Evolutionary conservation across 306 rosid species (phyloP), one percentile per base, ranked within the genome.

Genomic region (Pterocarpus macrocarpus): DNA sequence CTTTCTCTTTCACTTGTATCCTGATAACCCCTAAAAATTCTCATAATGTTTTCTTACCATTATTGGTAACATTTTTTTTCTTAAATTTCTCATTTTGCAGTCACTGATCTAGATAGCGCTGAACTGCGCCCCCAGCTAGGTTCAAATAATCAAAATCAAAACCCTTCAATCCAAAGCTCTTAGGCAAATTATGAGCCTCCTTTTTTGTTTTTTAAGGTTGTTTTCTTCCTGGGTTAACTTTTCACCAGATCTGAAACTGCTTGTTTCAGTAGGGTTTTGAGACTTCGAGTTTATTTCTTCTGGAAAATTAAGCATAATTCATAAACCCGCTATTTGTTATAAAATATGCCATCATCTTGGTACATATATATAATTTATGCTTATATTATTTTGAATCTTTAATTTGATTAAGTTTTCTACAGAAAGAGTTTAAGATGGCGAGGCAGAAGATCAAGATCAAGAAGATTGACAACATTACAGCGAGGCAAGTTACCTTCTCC

Each of bases 391-490:
- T 22, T 22, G 28, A 22, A 22, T 22, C 28, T 22, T 4, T 4
- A 6, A 4, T 38, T 38, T 38, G 41, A 6, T 38, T 38, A 38
- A 4, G 41, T 4, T 4, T 38, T 38, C 7, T 38, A 38, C 41
- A 38, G 41, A 5, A 14, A 15, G 22, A 14, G 28, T 22, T 22
- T 22, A 22, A 43, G 66, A 81, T 81, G 84, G 80, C 58, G 74
- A 81, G 69, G 52, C 74, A 55, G 80, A 81, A 81, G 75, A 81
- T 73, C 0, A 81, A 81, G 80, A 81, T 81, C 7, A 81, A 81
- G 79, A 81, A 64, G 67, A 81, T 81, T 1, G 80, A 81, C 61
- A 81, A 73, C 69, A 22, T 81, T 22, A 64, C 84, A 10, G 84
- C 84, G 58, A 81, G 84, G 67, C 84, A 81, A 71, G 84, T 81